phyloP scores from a whole-genome alignment of 2,329 filamentous ascomycete species.

The Claviceps pazoutovae region DNA sequence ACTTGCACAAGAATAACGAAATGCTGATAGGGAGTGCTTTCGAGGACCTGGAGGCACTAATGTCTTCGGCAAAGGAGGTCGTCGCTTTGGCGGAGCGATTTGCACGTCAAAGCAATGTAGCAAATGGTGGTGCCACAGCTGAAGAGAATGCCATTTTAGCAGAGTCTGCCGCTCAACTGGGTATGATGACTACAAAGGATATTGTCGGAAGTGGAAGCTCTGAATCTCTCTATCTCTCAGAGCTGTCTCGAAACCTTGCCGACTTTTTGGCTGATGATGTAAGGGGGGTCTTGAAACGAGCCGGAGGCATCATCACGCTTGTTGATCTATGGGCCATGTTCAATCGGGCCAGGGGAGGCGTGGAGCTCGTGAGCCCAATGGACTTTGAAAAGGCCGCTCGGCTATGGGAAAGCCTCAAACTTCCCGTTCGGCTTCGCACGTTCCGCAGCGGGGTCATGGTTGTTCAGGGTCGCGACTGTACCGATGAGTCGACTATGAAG shows the following conservation, averaged over 20 bases:
- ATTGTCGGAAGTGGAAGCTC: conserved; percentile 66
- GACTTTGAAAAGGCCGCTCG: conserved; percentile 85
- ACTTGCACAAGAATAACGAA: conserved; percentile 84
- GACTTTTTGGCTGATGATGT: conserved; percentile 82
- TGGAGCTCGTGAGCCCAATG: conserved; percentile 80
- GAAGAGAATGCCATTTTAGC: conserved; percentile 65
- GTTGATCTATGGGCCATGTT: conserved; percentile 92
- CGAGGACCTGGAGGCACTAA: conserved; percentile 88
- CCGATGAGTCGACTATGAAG: conserved; percentile 77
- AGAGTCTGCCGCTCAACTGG: conserved; percentile 65
- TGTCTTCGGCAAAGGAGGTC: conserved; percentile 95
- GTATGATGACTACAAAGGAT: conserved; percentile 87
- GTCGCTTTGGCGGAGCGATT: conserved; percentile 86
- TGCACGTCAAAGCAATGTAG: conserved; percentile 50
- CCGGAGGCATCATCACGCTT: conserved; percentile 77
- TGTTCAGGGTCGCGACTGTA: conserved; percentile 76
- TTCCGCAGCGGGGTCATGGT: conserved; percentile 94
- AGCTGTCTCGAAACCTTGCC: conserved; percentile 69
- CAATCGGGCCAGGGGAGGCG: conserved; percentile 82
- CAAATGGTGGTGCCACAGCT: conserved; percentile 43
- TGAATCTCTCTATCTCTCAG: conserved; percentile 78
- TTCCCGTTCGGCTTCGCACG: conserved; percentile 73
- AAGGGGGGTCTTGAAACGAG: conserved; percentile 59
- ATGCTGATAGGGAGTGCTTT: conserved; percentile 86
- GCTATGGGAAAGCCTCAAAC: conserved; percentile 73